These are phyloP conservation scores for Aspergillus sp. DNA, from an alignment of 2,329 filamentous ascomycete species.

Conservation along the genomic window DNA sequence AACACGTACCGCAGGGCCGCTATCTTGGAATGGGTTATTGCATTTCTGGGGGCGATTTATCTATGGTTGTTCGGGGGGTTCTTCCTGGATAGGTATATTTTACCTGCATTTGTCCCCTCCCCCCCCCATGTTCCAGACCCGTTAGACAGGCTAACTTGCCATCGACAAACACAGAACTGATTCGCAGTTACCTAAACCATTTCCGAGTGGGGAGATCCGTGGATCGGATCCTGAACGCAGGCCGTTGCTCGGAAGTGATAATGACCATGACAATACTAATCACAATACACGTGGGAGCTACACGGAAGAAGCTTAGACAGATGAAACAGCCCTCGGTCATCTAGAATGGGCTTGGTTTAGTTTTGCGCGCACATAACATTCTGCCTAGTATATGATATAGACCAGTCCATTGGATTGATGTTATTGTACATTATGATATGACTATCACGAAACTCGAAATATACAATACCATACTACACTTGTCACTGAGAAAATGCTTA, in stretches of 20 bases:
- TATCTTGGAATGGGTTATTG: conserved; percentile 16
- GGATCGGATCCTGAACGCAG: conserved; percentile 2
- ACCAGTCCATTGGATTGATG: background rate
- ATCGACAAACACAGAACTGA: too few relatives aligned
- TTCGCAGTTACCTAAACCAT: conserved; percentile 1
- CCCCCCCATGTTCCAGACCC: too few relatives aligned
- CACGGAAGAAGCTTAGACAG: background rate
- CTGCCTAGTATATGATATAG: background rate
- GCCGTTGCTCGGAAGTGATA: background rate
- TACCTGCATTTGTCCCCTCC: background rate
- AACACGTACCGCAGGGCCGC: conserved; percentile 9
- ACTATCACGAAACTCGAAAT: background rate
- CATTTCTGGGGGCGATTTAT: conserved; percentile 13
- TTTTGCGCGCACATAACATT: too few relatives aligned
- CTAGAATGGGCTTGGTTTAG: background rate
- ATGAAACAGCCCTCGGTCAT: background rate
- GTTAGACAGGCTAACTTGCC: too few relatives aligned
- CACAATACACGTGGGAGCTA: background rate
- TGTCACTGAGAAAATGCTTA: background rate
- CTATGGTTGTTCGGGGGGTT: conserved; percentile 16
- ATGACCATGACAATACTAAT: background rate
- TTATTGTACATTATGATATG: background rate
- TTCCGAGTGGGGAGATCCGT: background rate
- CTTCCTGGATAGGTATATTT: conserved; percentile 12
- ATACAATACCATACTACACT: background rate